These are phyloP conservation scores for Aspergillus ellipticus DNA, from an alignment of 495 filamentous ascomycete species.

Conservation along the genomic window DNA sequence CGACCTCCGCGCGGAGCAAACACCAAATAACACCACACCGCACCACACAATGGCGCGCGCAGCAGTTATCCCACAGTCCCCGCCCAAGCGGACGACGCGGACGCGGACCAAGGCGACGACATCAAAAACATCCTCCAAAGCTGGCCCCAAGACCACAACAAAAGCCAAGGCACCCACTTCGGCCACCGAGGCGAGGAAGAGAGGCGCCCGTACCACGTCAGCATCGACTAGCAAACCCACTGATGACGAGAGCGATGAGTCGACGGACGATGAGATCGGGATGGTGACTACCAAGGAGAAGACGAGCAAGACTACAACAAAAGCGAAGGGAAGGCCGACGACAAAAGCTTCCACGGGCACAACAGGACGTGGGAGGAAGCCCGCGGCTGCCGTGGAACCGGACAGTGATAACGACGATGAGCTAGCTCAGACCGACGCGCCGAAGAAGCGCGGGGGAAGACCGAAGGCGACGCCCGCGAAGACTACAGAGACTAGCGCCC, in stretches of 20 bases:
- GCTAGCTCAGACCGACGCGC: constrained; percentile 24
- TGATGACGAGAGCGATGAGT: constrained; percentile 26
- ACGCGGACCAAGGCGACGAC: constrained; percentile 22
- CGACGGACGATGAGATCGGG: constrained; percentile 41
- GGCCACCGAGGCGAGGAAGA: constrained; percentile 13
- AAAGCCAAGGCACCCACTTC: constrained; percentile 15
- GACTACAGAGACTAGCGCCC: constrained; percentile 13
- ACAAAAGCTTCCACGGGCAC: constrained; percentile 13
- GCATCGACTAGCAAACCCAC: background rate
- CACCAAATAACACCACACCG: constrained; percentile 3
- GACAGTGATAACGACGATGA: constrained; percentile 21
- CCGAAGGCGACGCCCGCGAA: constrained; percentile 24
- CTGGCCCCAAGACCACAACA: constrained; percentile 20
- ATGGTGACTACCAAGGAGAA: constrained; percentile 23
- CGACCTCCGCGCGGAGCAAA: background rate
- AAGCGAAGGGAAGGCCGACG: background rate
- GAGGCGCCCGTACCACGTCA: constrained; percentile 2
- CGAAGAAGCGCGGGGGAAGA: constrained; percentile 35
- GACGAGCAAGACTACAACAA: background rate
- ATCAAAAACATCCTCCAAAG: constrained; percentile 20
- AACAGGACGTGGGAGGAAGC: constrained; percentile 19
- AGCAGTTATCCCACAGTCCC: constrained; percentile 36
- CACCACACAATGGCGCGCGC: constrained; percentile 37
- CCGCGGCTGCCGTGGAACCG: constrained; percentile 5
- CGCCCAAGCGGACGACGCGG: constrained; percentile 33